Percentiles rank a stretch among this genome's conserved stretches.
Evolutionary conservation across 2,329 filamentous ascomycete genomes (phyloP).

Genomic region (Fusarium buxicola): DNA sequence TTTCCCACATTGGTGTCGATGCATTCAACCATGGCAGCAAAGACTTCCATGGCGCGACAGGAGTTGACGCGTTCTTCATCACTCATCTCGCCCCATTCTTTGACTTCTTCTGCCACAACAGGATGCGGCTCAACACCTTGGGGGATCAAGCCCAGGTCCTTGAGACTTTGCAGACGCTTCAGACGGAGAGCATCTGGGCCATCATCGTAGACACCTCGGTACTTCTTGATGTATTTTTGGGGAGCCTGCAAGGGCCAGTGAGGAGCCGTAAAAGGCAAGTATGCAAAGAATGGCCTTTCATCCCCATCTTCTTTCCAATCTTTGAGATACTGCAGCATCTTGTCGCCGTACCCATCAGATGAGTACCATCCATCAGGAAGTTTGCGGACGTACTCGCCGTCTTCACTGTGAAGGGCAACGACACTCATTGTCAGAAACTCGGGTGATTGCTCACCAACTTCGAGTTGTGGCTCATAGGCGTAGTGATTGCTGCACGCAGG

Average conservation of each 20-base stretch:
- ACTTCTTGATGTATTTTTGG: conserved; percentile 64
- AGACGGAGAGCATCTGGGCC: conserved; percentile 65
- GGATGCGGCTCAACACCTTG: conserved; percentile 38
- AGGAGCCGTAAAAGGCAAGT: conserved; percentile 64
- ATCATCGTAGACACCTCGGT: conserved; percentile 69
- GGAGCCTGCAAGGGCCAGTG: conserved; percentile 74
- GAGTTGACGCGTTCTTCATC: conserved; percentile 26
- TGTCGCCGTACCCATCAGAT: conserved; percentile 57
- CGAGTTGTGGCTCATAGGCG: conserved; percentile 44
- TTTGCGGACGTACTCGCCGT: conserved; percentile 28
- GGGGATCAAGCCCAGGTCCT: conserved; percentile 55
- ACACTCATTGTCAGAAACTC: conserved; percentile 35
- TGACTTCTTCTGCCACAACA: conserved; percentile 27
- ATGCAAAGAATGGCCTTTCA: conserved; percentile 46
- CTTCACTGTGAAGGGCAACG: conserved; percentile 34
- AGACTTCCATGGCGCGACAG: conserved; percentile 56
- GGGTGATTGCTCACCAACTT: conserved; percentile 18
- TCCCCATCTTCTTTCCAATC: conserved; percentile 43
- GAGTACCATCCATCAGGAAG: conserved; percentile 59
- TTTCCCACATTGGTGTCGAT: conserved; percentile 66
- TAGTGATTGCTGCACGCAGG: conserved; percentile 68
- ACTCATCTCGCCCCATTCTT: conserved; percentile 18
- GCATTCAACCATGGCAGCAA: conserved; percentile 67
- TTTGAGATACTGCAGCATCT: conserved; percentile 56
- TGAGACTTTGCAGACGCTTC: conserved; percentile 57